Evolutionary conservation across 768 basidiomycete genomes (phyloP).

Genomic region (Rhizopogon vesiculosus): DNA sequence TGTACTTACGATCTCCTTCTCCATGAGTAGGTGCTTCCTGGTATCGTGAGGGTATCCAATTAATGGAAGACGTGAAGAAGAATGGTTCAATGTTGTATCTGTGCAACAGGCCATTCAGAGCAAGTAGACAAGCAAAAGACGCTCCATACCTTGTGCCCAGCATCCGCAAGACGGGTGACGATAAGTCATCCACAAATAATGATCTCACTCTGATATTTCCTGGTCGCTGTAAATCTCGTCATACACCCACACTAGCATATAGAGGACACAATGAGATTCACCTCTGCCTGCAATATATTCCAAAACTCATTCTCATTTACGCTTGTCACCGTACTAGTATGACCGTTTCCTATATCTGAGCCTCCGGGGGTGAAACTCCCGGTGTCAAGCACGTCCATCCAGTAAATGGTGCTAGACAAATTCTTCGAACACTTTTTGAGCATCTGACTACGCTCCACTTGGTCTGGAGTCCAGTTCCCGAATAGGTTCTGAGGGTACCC

Average conservation of each 20-base stretch:
- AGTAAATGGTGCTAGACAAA: conserved; percentile 16
- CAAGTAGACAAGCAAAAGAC: background rate
- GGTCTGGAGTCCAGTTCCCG: conserved; percentile 27
- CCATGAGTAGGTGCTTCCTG: conserved; percentile 40
- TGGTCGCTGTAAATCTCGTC: conserved; percentile 26
- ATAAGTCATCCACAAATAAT: conserved; percentile 47
- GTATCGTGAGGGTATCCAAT: conserved; percentile 66
- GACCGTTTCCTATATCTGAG: background rate
- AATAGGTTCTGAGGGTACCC: conserved; percentile 26
- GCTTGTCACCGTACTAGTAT: conserved; percentile 1
- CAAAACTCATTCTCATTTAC: conserved; percentile 30
- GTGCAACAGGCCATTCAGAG: background rate
- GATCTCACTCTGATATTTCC: conserved; percentile 38
- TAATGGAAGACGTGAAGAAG: conserved; percentile 58
- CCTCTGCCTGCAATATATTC: conserved; percentile 23
- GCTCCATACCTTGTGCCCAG: conserved; percentile 45
- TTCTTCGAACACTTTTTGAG: conserved; percentile 12
- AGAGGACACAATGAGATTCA: conserved; percentile 18
- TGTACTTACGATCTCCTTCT: conserved; percentile 48
- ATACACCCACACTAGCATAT: background rate
- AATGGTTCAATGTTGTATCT: conserved; percentile 59
- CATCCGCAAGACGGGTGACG: conserved; percentile 50
- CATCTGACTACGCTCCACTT: conserved; percentile 27
- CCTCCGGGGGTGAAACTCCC: conserved; percentile 8
- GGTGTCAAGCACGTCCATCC: conserved; percentile 16